Percentiles rank a stretch among this genome's conserved stretches.
Evolutionary conservation across 176 grass and related monocot genomes (phyloP).

Genomic region (Guadua angustifolia): DNA sequence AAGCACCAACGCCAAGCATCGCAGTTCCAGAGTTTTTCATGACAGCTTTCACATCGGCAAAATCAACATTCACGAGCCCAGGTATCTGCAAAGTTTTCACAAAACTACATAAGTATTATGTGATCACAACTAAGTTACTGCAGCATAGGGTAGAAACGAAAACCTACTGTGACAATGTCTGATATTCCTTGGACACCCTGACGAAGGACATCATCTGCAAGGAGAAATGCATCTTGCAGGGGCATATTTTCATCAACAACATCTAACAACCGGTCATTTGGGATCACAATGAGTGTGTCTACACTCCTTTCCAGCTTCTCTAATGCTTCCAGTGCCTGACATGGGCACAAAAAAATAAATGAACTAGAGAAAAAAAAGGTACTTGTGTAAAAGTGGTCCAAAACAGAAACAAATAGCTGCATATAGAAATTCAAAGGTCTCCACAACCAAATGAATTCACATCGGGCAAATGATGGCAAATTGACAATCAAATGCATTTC

Average conservation of each 20-base stretch:
- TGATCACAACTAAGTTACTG: neutral
- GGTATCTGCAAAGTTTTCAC: conserved; percentile 65
- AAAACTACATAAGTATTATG: conserved; percentile 9
- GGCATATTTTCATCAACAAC: conserved; percentile 89
- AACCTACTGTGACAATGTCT: conserved; percentile 84
- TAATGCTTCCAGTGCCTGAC: conserved; percentile 88
- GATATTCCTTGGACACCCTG: conserved; percentile 99
- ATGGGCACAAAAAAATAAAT: neutral
- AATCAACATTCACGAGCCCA: conserved; percentile 96
- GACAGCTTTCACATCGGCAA: conserved; percentile 96
- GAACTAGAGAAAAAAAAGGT: neutral
- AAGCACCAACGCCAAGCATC: conserved; percentile 90
- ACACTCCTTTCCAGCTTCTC: conserved; percentile 93
- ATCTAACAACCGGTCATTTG: conserved; percentile 85
- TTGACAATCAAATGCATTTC: neutral
- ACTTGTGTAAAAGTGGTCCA: neutral
- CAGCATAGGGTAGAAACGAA: neutral
- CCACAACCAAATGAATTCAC: neutral
- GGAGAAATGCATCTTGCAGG: conserved; percentile 94
- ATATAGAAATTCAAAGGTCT: neutral
- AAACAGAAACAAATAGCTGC: neutral
- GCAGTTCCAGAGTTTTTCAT: conserved; percentile 97
- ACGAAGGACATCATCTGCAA: conserved; percentile 94
- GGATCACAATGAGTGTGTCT: conserved; percentile 94
- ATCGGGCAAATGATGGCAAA: neutral